Percentiles rank a stretch among this genome's conserved stretches.
Evolutionary conservation across 441 rosid genomes (phyloP).

Genomic region (Adansonia grandidieri): DNA sequence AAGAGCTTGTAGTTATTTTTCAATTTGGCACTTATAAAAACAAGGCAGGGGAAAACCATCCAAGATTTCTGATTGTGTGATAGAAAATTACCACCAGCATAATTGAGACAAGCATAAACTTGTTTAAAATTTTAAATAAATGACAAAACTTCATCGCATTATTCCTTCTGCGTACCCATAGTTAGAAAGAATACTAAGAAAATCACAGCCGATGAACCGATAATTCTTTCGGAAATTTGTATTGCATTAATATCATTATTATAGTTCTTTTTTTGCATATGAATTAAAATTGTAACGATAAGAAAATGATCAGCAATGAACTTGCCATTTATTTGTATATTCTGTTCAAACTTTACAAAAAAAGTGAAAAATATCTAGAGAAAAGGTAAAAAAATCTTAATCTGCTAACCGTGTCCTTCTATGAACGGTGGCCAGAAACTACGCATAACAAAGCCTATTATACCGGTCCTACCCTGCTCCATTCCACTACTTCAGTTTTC

Average conservation of each 20-base stretch:
- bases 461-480: background rate
- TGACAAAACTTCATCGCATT: background rate
- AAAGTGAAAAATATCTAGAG: background rate
- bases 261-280: background rate
- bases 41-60: background rate
- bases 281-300: background rate
- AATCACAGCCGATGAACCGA: background rate
- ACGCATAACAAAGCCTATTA: background rate
- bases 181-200: background rate
- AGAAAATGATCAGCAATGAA: background rate
- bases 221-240: background rate
- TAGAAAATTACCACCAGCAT: background rate
- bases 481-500: background rate
- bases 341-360: background rate
- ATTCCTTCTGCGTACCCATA: background rate
- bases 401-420: background rate
- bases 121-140: background rate
- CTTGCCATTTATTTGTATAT: background rate
- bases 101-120: background rate
- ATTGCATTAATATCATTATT: background rate
- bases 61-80: background rate
- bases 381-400: background rate
- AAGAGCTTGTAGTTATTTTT: constrained; percentile 11
- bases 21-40: background rate
- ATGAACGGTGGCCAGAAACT: background rate